A percentile compares a stretch with the other conserved stretches of the same genome.
Evolutionary conservation across 305 asterid species (phyloP).

Genomic region (Fraxinus latifolia): DNA sequence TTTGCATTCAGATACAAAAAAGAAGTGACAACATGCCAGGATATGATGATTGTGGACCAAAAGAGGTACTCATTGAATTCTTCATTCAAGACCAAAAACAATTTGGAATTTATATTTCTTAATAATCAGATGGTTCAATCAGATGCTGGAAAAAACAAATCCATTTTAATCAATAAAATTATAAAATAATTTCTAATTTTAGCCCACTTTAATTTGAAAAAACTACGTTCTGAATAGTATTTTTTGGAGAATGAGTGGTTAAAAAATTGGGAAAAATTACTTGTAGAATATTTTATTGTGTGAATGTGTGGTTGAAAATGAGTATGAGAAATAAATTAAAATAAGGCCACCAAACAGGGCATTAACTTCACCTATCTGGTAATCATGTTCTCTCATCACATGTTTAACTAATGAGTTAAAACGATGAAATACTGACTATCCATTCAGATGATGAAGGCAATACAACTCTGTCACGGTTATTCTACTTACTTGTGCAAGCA

Average conservation of each 20-base stretch:
- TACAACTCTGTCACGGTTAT: not conserved
- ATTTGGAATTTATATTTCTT: not conserved
- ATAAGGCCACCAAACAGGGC: not conserved
- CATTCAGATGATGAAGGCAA: not conserved
- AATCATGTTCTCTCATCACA: not conserved
- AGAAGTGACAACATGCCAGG: not conserved
- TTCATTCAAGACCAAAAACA: not conserved
- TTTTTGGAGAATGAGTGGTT: not conserved
- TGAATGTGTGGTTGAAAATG: not conserved
- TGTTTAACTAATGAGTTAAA: not conserved
- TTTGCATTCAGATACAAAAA: not conserved
- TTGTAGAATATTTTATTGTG: not conserved
- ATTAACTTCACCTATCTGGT: not conserved
- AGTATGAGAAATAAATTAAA: not conserved
- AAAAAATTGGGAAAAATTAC: not conserved
- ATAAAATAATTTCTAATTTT: not conserved
- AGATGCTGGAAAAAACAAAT: not conserved
- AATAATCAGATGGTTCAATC: not conserved
- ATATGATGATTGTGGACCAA: not conserved
- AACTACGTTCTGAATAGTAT: not conserved
- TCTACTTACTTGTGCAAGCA: conserved; percentile 48
- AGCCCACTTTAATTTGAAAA: not conserved
- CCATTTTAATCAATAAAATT: not conserved
- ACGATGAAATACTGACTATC: not conserved
- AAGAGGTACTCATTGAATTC: not conserved